Base-by-base conservation (phyloP, 2,329 filamentous ascomycete species). In the Clonostachys byssicola region DNA sequence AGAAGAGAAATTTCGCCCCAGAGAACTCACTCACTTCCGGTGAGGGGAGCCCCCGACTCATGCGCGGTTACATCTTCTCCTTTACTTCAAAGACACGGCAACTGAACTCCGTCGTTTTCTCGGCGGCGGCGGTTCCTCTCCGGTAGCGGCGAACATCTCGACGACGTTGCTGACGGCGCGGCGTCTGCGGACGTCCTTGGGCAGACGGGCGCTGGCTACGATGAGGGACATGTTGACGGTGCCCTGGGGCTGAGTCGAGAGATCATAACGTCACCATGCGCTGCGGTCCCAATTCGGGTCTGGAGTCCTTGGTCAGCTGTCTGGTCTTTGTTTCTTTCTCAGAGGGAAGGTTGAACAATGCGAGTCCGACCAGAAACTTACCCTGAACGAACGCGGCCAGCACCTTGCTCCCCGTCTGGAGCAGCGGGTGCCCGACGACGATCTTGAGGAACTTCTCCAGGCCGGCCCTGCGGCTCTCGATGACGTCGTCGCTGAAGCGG, bases 361-460 rank as follows among this genome's bases (percentile, higher is more conserved):
- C 14, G 18, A 18, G 38, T 34, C n/a, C 8, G 17, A 8, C 20
- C 14, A 34, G n/a, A 39, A 43, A 57, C 66, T 54, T 63, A 95
- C 92, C 94, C 73, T 99, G 94, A 62, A 99, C 92, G 74, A 97
- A 99, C 33, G 89, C 89, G 12, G 92, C 92, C 59, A 99, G 71
- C 49, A 99, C 94, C 72, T 97, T 96, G 69, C 91, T 96, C 45
- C 94, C 94, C 33, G 94, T 99, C 80, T 99, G 94, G 70, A 99
- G 71, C 60, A 99, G 75, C 58, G 94, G 94, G 68, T 99, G 94
- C 1, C 94, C 92, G 1, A 96, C 94, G 12, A 99, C 94, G 63
- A 97, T 97, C 80, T 94, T 92, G 64, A 99, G 71, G 65, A 99
- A 99, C 64, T 95, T 84, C 74, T 99, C 92, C 55, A 99, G 74